These are phyloP conservation scores for Ballota nigra DNA, from an alignment of 257 asterid genomes.

Conservation along the genomic window DNA sequence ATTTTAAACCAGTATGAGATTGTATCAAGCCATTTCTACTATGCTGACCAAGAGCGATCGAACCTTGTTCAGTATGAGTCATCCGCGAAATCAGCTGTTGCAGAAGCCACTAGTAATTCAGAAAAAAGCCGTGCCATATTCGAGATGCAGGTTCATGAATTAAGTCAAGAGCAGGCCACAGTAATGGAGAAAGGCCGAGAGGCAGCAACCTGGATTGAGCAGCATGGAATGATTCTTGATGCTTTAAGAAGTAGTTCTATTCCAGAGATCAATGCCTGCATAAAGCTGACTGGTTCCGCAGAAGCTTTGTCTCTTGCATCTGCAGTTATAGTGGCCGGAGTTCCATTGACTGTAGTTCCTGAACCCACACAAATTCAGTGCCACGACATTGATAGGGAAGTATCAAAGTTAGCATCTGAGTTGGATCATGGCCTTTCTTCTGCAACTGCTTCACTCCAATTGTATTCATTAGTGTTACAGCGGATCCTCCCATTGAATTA, in stretches of 20 bases:
- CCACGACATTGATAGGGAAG: conserved; percentile 87
- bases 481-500: conserved; percentile 81
- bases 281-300: conserved; percentile 56
- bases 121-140: conserved; percentile 66
- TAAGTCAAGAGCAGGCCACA: conserved; percentile 71
- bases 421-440: conserved; percentile 84
- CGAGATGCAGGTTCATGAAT: conserved; percentile 76
- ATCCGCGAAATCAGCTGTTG: conserved; percentile 71
- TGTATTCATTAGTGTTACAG: conserved; percentile 88
- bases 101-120: conserved; percentile 70
- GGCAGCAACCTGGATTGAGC: conserved; percentile 91
- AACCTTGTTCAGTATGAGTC: conserved; percentile 72
- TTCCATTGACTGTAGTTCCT: conserved; percentile 92
- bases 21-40: conserved; percentile 69
- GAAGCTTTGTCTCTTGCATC: conserved; percentile 78
- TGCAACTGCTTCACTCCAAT: conserved; percentile 70
- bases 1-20: conserved; percentile 75
- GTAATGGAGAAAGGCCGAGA: conserved; percentile 83
- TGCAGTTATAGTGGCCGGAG: conserved; percentile 86
- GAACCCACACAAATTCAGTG: conserved; percentile 97
- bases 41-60: conserved; percentile 79
- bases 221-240: conserved; percentile 87
- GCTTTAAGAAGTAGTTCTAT: conserved; percentile 81
- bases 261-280: conserved; percentile 60
- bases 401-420: conserved; percentile 68